Conservation (phyloP, 2,329 filamentous ascomycete genomes). For the Botryotinia calthae region DNA sequence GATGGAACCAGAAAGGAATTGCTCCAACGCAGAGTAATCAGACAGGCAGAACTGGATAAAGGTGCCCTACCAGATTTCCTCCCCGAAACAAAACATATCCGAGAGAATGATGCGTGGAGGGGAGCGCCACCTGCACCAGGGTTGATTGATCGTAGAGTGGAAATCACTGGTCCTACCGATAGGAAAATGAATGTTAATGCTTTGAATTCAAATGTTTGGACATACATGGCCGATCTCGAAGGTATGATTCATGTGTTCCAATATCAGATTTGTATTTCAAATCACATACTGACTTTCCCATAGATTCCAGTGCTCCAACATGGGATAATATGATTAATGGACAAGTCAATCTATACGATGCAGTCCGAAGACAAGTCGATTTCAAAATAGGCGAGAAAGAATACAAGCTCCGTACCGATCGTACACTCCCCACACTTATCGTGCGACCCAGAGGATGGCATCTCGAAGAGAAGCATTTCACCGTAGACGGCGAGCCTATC, state of each 20-base stretch:
- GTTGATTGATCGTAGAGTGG: constrained; percentile 86
- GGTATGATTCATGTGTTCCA: constrained; percentile 52
- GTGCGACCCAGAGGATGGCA: constrained; percentile 96
- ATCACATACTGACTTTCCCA: constrained; percentile 18
- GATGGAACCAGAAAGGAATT: constrained; percentile 84
- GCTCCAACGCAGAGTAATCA: constrained; percentile 78
- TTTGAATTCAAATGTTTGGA: constrained; percentile 93
- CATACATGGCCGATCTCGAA: constrained; percentile 99
- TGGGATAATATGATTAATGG: constrained; percentile 99
- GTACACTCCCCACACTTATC: constrained; percentile 83
- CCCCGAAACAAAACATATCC: constrained; percentile 91
- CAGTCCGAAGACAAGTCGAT: constrained; percentile 88
- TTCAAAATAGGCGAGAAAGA: constrained; percentile 95
- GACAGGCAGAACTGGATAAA: constrained; percentile 91
- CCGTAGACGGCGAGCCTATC: constrained; percentile 90
- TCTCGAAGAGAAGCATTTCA: constrained; percentile 97
- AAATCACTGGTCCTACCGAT: constrained; percentile 96
- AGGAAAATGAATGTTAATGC: constrained; percentile 99
- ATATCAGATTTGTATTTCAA: neutral
- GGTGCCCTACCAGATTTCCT: constrained; percentile 90
- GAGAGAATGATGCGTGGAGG: constrained; percentile 91
- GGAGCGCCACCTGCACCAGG: constrained; percentile 89
- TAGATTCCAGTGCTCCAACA: constrained; percentile 91
- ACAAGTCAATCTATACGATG: constrained; percentile 96
- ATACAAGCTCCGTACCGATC: constrained; percentile 94